Evolutionary conservation across 345 rosid species (phyloP).

Genomic region (Dimocarpus longan): DNA sequence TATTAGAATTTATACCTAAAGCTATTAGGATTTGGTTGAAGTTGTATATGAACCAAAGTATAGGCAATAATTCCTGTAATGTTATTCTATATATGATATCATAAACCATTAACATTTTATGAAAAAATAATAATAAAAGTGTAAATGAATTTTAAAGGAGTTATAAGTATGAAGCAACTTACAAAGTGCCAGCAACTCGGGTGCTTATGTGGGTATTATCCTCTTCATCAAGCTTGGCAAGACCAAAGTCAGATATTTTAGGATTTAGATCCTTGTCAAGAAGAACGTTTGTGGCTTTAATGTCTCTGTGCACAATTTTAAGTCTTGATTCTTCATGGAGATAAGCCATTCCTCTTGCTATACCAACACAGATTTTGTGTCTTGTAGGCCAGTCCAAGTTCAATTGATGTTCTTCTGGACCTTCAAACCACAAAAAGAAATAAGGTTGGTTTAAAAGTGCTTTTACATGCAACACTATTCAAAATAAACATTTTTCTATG

Average conservation of each 20-base stretch:
- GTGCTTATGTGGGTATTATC: slow-evolving; percentile 76
- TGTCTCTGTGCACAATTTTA: slow-evolving; percentile 75
- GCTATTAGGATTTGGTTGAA: not conserved
- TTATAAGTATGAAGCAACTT: slow-evolving; percentile 12
- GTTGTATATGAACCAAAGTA: not conserved
- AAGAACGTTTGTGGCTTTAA: slow-evolving; percentile 70
- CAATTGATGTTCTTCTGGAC: slow-evolving; percentile 42
- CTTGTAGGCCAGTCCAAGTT: slow-evolving; percentile 66
- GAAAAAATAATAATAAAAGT: no score
- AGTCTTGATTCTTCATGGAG: slow-evolving; percentile 73
- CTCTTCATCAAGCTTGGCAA: slow-evolving; percentile 69
- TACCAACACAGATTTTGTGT: slow-evolving; percentile 61
- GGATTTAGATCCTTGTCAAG: slow-evolving; percentile 58
- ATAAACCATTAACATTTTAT: not conserved
- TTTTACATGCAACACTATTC: no score
- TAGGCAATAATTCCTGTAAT: no score
- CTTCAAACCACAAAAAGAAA: slow-evolving; percentile 23
- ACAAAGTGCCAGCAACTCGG: slow-evolving; percentile 69
- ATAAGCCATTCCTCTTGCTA: slow-evolving; percentile 67
- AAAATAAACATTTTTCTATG: no score
- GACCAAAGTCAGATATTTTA: slow-evolving; percentile 70
- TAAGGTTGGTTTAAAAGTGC: no score
- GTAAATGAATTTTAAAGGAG: not conserved
- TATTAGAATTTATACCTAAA: not conserved
- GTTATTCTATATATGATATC: not conserved